These are phyloP conservation scores for Fraxinus anomala DNA, from an alignment of 257 asterid genomes.

Conservation along the genomic window DNA sequence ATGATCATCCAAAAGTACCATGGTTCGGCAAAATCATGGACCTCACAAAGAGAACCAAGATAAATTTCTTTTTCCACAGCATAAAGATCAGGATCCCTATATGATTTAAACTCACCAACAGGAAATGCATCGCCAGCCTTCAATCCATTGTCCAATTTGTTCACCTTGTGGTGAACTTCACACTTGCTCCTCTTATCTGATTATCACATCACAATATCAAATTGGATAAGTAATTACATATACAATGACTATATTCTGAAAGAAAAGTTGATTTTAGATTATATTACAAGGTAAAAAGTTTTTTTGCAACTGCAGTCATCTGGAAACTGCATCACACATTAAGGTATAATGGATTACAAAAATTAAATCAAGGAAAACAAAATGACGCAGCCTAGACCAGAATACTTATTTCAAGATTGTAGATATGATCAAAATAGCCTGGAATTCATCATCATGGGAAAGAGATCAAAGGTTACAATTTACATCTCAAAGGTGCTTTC, in stretches of 20 bases:
- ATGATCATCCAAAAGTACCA: slow-evolving; percentile 88
- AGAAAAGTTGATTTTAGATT: slow-evolving; percentile 2
- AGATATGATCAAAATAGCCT: neutral
- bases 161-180: slow-evolving; percentile 56
- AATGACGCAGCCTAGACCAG: neutral
- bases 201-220: slow-evolving; percentile 30
- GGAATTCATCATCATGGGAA: neutral
- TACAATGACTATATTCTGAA: neutral
- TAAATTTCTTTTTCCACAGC: slow-evolving; percentile 75
- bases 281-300: neutral
- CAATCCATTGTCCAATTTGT: slow-evolving; percentile 63
- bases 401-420: neutral
- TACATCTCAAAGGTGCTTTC: neutral
- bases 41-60: slow-evolving; percentile 74
- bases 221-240: neutral
- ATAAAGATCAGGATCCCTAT: slow-evolving; percentile 60
- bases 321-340: neutral
- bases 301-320: neutral
- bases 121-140: slow-evolving; percentile 68
- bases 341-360: neutral
- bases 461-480: neutral
- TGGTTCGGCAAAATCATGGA: slow-evolving; percentile 40
- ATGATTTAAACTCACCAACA: slow-evolving; percentile 34
- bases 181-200: slow-evolving; percentile 49
- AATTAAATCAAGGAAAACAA: neutral